Evolutionary conservation across 1,139 yeast species (phyloP).

Genomic region (Suhomyces maxii): DNA sequence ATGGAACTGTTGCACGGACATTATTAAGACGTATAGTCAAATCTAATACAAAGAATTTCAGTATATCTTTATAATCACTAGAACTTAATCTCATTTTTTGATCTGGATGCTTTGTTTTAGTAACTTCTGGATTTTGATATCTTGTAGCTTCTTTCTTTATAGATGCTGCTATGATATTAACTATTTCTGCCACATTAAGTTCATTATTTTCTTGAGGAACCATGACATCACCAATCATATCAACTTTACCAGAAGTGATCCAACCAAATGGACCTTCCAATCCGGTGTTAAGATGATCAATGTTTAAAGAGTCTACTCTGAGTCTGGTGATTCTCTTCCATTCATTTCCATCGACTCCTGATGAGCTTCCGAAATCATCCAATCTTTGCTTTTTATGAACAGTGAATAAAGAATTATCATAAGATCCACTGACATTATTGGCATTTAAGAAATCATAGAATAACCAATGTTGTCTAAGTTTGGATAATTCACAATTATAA

Average conservation of each 20-base stretch:
- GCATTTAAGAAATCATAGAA: slow-evolving; percentile 86
- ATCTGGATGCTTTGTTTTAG: slow-evolving; percentile 22
- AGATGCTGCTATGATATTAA: slow-evolving; percentile 38
- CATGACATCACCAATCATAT: slow-evolving; percentile 87
- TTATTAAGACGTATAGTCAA: slow-evolving; percentile 75
- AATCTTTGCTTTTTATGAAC: slow-evolving; percentile 73
- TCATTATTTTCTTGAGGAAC: slow-evolving; percentile 64
- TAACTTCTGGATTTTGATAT: slow-evolving; percentile 39
- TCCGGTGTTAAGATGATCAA: slow-evolving; percentile 89
- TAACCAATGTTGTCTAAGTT: slow-evolving; percentile 87
- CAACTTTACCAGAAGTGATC: slow-evolving; percentile 90
- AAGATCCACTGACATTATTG: slow-evolving; percentile 82
- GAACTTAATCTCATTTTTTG: slow-evolving; percentile 30
- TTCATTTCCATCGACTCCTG: slow-evolving; percentile 17
- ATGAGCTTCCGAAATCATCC: slow-evolving; percentile 36
- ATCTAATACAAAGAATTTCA: slow-evolving; percentile 71
- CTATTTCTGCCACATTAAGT: slow-evolving; percentile 42
- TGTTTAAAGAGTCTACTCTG: slow-evolving; percentile 78
- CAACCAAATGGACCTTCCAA: slow-evolving; percentile 95
- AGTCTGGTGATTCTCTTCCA: slow-evolving; percentile 75
- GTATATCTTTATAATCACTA: slow-evolving; percentile 33
- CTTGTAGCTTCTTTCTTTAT: slow-evolving; percentile 43
- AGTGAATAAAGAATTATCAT: slow-evolving; percentile 90
- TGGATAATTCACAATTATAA: slow-evolving; percentile 78
- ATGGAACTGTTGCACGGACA: slow-evolving; percentile 85